phyloP scores from a whole-genome alignment of 441 rosid species.

The Adansonia gregorii region DNA sequence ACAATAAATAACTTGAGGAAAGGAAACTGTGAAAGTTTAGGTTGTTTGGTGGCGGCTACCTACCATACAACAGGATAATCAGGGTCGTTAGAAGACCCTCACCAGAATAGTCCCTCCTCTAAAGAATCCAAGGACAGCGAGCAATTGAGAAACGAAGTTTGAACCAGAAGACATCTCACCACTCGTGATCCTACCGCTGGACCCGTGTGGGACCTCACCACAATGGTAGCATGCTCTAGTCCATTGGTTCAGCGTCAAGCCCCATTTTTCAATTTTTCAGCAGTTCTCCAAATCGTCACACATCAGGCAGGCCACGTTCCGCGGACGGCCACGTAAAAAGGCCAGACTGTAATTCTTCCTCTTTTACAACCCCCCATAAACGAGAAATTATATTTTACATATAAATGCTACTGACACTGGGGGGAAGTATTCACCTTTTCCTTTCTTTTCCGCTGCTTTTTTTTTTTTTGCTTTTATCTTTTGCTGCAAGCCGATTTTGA shows the following conservation, averaged over 20 bases:
- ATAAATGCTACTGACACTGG: background rate
- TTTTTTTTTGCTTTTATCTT: background rate
- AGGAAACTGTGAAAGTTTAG: background rate
- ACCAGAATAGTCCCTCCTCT: background rate
- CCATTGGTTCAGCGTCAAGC: background rate
- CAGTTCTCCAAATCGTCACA: background rate
- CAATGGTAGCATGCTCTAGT: background rate
- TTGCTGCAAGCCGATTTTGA: background rate
- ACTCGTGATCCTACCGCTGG: background rate
- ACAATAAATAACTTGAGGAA: too few species aligned
- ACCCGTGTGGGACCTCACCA: background rate
- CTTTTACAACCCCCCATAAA: background rate
- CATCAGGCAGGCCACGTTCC: background rate
- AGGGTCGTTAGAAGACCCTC: background rate
- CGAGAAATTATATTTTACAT: background rate
- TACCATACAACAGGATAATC: background rate
- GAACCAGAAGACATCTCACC: background rate
- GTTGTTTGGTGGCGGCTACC: background rate
- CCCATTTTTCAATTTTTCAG: background rate
- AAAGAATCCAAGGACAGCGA: constrained; percentile 5
- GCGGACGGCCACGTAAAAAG: constrained; percentile 30
- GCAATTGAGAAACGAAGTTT: background rate
- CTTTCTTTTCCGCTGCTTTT: background rate
- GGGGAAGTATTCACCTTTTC: background rate
- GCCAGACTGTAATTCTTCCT: constrained; percentile 14